Evolutionary conservation across 305 asterid species (phyloP).

Genomic region (Fraxinus ornus): DNA sequence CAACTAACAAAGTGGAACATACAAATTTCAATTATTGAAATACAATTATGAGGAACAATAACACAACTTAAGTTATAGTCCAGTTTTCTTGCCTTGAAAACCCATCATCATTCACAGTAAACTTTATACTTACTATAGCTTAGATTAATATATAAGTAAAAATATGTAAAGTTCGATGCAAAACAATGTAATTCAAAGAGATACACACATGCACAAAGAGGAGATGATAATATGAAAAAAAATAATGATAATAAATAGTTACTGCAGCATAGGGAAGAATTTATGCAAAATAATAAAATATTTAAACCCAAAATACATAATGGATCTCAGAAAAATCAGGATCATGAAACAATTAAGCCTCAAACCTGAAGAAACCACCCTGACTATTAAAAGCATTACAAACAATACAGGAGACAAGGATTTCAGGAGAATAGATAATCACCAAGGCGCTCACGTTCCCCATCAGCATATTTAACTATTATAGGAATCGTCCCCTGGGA

Average conservation of each 20-base stretch:
- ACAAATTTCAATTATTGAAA: neutral
- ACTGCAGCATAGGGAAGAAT: neutral
- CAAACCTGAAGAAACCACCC: conserved; percentile 11
- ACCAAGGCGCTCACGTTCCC: conserved; percentile 77
- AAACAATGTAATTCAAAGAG: neutral
- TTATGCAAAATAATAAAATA: neutral
- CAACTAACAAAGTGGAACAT: neutral
- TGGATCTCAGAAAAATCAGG: neutral
- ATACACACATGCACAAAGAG: neutral
- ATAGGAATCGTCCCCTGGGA: conserved; percentile 60
- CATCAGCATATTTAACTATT: conserved; percentile 73
- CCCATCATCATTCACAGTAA: neutral
- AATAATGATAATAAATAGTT: neutral
- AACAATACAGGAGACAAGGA: conserved; percentile 8
- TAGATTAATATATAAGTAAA: neutral
- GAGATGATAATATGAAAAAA: neutral
- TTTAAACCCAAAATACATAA: neutral
- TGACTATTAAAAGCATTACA: neutral
- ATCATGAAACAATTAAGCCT: conserved; percentile 3
- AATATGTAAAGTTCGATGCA: neutral
- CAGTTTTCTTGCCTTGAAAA: neutral
- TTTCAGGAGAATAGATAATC: conserved; percentile 30
- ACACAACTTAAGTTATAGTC: neutral
- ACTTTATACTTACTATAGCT: neutral
- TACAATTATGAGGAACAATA: neutral